Evolutionary conservation across 108 stramenopile genomes (phyloP).

Genomic region (Nitzschia palea): DNA sequence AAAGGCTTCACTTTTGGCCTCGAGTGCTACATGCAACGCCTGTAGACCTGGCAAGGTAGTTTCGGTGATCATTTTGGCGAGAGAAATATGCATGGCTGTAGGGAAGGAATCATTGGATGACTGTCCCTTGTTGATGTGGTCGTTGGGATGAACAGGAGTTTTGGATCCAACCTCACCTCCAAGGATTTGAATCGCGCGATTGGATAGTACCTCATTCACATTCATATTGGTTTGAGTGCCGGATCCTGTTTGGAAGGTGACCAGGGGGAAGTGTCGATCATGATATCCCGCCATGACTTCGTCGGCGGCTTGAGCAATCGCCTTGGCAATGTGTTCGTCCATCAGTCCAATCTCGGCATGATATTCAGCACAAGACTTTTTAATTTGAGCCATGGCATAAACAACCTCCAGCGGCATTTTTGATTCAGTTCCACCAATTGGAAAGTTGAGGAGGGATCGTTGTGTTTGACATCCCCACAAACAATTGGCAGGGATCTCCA

Average conservation of each 20-base stretch:
- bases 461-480: constrained; percentile 94
- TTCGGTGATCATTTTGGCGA: constrained; percentile 68
- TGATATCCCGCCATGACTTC: constrained; percentile 90
- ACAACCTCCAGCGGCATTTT: constrained; percentile 95
- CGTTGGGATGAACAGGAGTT: constrained; percentile 95
- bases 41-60: constrained; percentile 82
- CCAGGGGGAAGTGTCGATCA: constrained; percentile 96
- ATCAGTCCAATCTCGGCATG: constrained; percentile 75
- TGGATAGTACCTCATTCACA: constrained; percentile 97
- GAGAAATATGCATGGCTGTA: constrained; percentile 96
- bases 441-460: constrained; percentile 94
- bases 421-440: constrained; percentile 89
- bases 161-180: constrained; percentile 91
- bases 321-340: constrained; percentile 54
- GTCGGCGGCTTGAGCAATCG: constrained; percentile 88
- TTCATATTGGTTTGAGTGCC: constrained; percentile 99
- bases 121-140: constrained; percentile 98
- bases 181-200: constrained; percentile 94
- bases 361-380: constrained; percentile 92
- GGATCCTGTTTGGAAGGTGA: constrained; percentile 95
- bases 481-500: constrained; percentile 69
- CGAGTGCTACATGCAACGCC: constrained; percentile 64
- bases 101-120: constrained; percentile 95
- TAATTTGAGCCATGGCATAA: constrained; percentile 89
- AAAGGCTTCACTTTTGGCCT: constrained; percentile 75